Base-by-base conservation (phyloP, 352 stramenopile species). In the Thraustotheca clavata region DNA sequence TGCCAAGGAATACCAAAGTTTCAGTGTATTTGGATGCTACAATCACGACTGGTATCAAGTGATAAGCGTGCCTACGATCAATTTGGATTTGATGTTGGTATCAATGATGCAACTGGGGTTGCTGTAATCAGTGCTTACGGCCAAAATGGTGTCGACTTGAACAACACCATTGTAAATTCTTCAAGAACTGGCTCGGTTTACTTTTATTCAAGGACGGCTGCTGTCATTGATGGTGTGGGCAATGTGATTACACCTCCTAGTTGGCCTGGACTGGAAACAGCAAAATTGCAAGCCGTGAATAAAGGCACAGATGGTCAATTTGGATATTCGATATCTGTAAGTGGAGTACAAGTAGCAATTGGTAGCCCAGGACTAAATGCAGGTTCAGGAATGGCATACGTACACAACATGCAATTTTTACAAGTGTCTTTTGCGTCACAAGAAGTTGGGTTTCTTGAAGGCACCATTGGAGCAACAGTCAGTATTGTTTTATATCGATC, bases 11-110 rank as follows among this genome's bases (percentile, higher is more conserved):
- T 52, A 73, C 74, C 18, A 73, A 71, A 31, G 39, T 50, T 67
- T 62, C 48, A 75, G 39, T 97, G 90, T 52, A 73, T 77, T 26
- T 98, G 91, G 91, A 76, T 90, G 60, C 87, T 96, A 60, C 79
- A 98, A 66, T 72, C 87, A 57, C 78, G 88, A 11, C 62, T 98
- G 20, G 71, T 89, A 29, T 75, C 90, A 27, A 96, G 84, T 40
- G 93, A 98, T 72, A 97, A 96, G 69, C 80, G 88, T 39, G 72
- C 59, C 6, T 81, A 88, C 7, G 88, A 96, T 68, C 32, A 73
- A 1, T 96, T 98, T 59, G 93, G 91, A 1, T 86, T 78, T 32
- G 85, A 76, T 48, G 87, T 98, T 12, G 88, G 72, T 18, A 73
- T 98, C 0, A 84, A 97, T 39, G 78, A 97, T 41, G 65, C 69